Conservation (phyloP, 2,329 filamentous ascomycete genomes). For the Fusarium humuli region DNA sequence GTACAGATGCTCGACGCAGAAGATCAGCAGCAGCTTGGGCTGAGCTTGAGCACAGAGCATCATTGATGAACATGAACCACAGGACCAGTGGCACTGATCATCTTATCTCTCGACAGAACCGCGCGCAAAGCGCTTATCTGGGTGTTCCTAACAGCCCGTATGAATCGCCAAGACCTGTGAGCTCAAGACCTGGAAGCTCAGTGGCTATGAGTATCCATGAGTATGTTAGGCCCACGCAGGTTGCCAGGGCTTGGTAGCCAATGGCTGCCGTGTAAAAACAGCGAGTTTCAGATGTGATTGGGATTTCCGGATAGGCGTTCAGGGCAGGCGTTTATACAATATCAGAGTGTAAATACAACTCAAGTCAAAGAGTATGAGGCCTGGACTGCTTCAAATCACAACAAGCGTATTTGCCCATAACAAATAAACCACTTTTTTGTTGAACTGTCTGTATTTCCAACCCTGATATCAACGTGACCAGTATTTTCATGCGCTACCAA, state of each 20-base stretch:
- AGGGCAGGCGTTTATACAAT: slow-evolving; percentile 19
- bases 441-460: not conserved
- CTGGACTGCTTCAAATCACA: not conserved
- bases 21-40: slow-evolving; percentile 37
- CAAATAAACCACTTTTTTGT: slow-evolving; percentile 19
- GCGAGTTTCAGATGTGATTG: not conserved
- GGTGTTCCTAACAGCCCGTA: slow-evolving; percentile 21
- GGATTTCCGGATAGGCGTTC: not conserved
- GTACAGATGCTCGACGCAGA: slow-evolving; percentile 7
- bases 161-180: slow-evolving; percentile 22
- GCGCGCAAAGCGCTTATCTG: slow-evolving; percentile 26
- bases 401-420: not conserved
- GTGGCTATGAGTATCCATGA: slow-evolving; percentile 34
- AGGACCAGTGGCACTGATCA: slow-evolving; percentile 23
- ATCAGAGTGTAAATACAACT: slow-evolving; percentile 8
- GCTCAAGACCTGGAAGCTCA: slow-evolving; percentile 28
- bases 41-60: slow-evolving; percentile 30
- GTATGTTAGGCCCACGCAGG: slow-evolving; percentile 32
- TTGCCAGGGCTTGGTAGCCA: slow-evolving; percentile 21
- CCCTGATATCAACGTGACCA: not conserved
- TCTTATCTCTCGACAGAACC: slow-evolving; percentile 14
- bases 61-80: not conserved
- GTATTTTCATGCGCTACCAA: not conserved
- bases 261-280: not conserved
- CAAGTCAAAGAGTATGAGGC: not conserved